These are phyloP conservation scores for Candida glucosophila DNA, from an alignment of 1,139 yeast species.

Conservation along the genomic window DNA sequence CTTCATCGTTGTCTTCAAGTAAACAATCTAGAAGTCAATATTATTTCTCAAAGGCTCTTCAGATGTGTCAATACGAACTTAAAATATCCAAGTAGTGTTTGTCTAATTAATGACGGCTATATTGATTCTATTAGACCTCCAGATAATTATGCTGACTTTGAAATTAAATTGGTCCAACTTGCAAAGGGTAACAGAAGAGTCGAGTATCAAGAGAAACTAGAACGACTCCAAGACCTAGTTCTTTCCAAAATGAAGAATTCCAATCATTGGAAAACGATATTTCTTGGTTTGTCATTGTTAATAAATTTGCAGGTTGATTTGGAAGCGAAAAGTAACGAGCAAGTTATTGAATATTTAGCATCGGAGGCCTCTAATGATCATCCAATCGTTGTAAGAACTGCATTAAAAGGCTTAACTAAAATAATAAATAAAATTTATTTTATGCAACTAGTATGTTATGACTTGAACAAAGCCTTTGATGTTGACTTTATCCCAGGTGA, in stretches of 20 bases:
- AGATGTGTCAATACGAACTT: constrained; percentile 37
- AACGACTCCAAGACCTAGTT: constrained; percentile 35
- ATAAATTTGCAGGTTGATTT: constrained; percentile 47
- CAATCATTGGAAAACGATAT: constrained; percentile 65
- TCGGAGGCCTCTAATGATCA: constrained; percentile 57
- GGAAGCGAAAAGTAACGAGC: constrained; percentile 39
- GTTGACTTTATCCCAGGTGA: constrained; percentile 32
- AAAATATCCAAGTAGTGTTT: constrained; percentile 52
- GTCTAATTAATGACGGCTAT: constrained; percentile 39
- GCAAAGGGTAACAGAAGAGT: constrained; percentile 54
- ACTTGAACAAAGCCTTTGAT: constrained; percentile 37
- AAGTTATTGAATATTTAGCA: constrained; percentile 40
- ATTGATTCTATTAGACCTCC: constrained; percentile 57
- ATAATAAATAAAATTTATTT: constrained; percentile 44
- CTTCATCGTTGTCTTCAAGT: constrained; percentile 50
- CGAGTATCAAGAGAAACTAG: constrained; percentile 30
- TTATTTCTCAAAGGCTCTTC: constrained; percentile 43
- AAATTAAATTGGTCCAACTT: constrained; percentile 44
- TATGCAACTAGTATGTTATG: constrained; percentile 48
- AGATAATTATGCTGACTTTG: constrained; percentile 46
- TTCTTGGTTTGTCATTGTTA: constrained; percentile 47
- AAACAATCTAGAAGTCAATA: constrained; percentile 49
- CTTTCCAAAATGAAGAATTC: constrained; percentile 26
- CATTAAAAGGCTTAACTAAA: constrained; percentile 55
- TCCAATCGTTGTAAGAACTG: constrained; percentile 60